Conservation (phyloP, 2,329 filamentous ascomycete genomes). For the Juglanconis sp. region DNA sequence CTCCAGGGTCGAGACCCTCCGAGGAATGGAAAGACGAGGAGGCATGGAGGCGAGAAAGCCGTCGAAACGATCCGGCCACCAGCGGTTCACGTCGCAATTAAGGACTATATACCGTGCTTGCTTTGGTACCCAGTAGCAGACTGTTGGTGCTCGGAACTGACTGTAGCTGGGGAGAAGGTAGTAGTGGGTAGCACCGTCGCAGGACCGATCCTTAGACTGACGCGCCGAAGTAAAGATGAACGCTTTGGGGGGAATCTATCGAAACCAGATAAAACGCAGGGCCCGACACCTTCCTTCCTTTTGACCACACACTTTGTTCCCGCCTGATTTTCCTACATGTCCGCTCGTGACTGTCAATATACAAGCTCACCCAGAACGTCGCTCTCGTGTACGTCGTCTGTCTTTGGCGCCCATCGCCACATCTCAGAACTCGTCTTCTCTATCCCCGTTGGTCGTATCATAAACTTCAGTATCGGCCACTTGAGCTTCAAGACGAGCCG, state of each 20-base stretch:
- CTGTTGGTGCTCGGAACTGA: not conserved
- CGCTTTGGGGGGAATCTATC: slow-evolving; percentile 17
- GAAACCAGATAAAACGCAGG: not conserved
- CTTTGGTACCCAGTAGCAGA: not conserved
- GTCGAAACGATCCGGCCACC: no score
- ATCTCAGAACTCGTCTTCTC: not conserved
- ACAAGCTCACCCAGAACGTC: not conserved
- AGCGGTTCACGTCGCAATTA: not conserved
- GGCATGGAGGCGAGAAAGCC: no score
- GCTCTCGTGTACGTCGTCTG: not conserved
- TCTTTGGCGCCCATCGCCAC: no score
- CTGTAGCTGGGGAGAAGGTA: not conserved
- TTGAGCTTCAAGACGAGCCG: not conserved
- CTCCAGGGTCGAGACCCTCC: no score
- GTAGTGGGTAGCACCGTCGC: slow-evolving; percentile 7
- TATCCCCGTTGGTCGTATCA: no score
- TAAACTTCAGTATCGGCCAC: not conserved
- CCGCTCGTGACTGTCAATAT: not conserved
- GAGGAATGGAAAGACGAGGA: no score
- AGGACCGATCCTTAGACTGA: slow-evolving; percentile 14
- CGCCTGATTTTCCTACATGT: not conserved
- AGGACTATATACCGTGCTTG: not conserved
- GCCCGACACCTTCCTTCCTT: slow-evolving; percentile 7
- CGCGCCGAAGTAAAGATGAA: slow-evolving; percentile 11
- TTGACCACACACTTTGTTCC: slow-evolving; percentile 5